Conservation (phyloP, 169 alveolate species). For the Plasmodium fragile region DNA sequence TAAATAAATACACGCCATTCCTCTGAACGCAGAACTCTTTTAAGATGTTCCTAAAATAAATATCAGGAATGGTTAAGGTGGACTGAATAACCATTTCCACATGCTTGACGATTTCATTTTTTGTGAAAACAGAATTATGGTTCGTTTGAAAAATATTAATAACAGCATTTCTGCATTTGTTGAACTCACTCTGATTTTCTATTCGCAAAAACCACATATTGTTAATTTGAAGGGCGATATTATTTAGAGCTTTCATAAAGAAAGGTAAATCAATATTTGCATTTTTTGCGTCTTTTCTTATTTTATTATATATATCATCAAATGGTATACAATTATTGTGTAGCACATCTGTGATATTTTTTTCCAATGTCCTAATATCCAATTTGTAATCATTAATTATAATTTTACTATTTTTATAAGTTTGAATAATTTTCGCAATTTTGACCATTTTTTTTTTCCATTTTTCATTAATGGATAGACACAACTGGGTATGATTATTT, state of each 20-base stretch:
- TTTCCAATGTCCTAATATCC: conserved; percentile 68
- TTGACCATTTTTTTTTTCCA: conserved; percentile 76
- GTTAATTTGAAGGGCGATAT: conserved; percentile 65
- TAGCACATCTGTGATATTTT: conserved; percentile 46
- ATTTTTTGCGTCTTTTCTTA: conserved; percentile 44
- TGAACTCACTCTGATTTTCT: conserved; percentile 44
- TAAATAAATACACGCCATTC: conserved; percentile 65
- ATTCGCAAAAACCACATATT: conserved; percentile 66
- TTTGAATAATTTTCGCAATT: conserved; percentile 69
- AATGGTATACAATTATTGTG: conserved; percentile 52
- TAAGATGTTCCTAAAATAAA: conserved; percentile 76
- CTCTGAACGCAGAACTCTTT: conserved; percentile 74
- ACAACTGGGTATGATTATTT: conserved; percentile 13
- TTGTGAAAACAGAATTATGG: conserved; percentile 50
- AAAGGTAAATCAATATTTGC: conserved; percentile 29
- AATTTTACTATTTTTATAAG: conserved; percentile 64
- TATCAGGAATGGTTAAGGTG: conserved; percentile 73
- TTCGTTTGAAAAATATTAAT: conserved; percentile 55
- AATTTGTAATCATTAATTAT: conserved; percentile 65
- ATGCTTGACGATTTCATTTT: conserved; percentile 37
- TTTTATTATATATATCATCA: conserved; percentile 58
- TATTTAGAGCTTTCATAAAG: conserved; percentile 47
- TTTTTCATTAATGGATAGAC: conserved; percentile 51
- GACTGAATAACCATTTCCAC: conserved; percentile 58
- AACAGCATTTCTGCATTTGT: conserved; percentile 71